These are phyloP conservation scores for Aspergillus leporis DNA, from an alignment of 495 filamentous ascomycete genomes.

Conservation along the genomic window DNA sequence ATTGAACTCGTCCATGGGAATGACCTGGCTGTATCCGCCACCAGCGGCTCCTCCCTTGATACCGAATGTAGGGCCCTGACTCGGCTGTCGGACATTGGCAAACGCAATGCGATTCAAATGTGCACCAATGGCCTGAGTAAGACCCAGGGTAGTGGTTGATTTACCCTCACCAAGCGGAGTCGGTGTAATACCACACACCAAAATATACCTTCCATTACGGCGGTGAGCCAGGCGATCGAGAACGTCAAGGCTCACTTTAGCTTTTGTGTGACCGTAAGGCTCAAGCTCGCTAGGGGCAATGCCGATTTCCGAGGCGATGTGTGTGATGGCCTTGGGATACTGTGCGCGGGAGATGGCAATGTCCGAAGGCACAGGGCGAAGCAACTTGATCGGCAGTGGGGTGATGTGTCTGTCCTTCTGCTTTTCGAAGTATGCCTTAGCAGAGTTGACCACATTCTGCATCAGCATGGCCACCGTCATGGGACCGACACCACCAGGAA, in stretches of 20 bases:
- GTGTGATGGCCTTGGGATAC: constrained; percentile 82
- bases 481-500: constrained; percentile 94
- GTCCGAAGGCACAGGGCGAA: constrained; percentile 82
- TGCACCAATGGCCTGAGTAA: constrained; percentile 90
- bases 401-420: constrained; percentile 74
- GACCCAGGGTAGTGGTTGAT: constrained; percentile 95
- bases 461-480: constrained; percentile 98
- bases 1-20: constrained; percentile 99
- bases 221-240: constrained; percentile 84
- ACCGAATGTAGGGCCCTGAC: constrained; percentile 95
- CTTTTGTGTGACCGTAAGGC: constrained; percentile 92
- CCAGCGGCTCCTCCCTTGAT: constrained; percentile 98
- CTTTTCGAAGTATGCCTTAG: constrained; percentile 76
- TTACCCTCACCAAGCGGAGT: constrained; percentile 98
- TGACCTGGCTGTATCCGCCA: constrained; percentile 97
- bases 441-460: constrained; percentile 87
- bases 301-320: constrained; percentile 82
- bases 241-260: constrained; percentile 82
- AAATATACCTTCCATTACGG: constrained; percentile 82
- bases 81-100: constrained; percentile 95
- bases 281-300: constrained; percentile 85
- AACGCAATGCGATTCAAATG: constrained; percentile 86
- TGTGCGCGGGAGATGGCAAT: constrained; percentile 91
- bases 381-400: constrained; percentile 75
- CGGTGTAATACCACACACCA: constrained; percentile 93